Evolutionary conservation across 2,329 filamentous ascomycete species (phyloP).

Genomic region (Penicillium sp.): DNA sequence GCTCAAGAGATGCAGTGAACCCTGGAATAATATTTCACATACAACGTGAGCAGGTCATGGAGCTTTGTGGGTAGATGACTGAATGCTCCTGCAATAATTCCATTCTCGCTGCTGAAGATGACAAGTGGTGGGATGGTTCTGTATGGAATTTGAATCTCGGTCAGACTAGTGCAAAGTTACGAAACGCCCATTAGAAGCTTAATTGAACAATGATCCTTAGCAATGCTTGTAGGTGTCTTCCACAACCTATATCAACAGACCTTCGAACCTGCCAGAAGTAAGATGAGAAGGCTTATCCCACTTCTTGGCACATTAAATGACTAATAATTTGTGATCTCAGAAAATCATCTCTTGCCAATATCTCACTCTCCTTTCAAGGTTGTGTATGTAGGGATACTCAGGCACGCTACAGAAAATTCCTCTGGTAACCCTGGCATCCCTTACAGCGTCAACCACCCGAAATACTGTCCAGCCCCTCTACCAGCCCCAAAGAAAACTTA

Average conservation of each 20-base stretch:
- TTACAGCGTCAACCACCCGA: neutral
- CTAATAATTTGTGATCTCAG: neutral
- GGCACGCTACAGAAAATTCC: slow-evolving; percentile 5
- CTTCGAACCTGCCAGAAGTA: too few relatives aligned
- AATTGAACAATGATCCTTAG: too few relatives aligned
- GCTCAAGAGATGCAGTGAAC: neutral
- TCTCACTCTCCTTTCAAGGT: neutral
- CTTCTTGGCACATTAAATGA: neutral
- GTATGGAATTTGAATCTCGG: neutral
- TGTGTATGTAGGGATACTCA: slow-evolving; percentile 6
- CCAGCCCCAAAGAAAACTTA: neutral
- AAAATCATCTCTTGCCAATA: neutral
- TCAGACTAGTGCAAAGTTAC: too few relatives aligned
- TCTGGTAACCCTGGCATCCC: slow-evolving; percentile 6
- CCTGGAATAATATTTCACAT: neutral
- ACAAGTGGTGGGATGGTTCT: neutral
- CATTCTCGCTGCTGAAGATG: too few relatives aligned
- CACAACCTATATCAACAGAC: too few relatives aligned
- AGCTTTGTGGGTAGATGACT: neutral
- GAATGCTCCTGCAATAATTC: neutral
- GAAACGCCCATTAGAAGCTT: too few relatives aligned
- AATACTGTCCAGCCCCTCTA: neutral
- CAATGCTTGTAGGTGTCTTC: too few relatives aligned
- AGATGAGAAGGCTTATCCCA: too few relatives aligned
- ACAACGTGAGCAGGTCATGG: neutral